These are phyloP conservation scores for Arabidopsis lyrata DNA, from an alignment of 441 rosid species.

Conservation along the genomic window DNA sequence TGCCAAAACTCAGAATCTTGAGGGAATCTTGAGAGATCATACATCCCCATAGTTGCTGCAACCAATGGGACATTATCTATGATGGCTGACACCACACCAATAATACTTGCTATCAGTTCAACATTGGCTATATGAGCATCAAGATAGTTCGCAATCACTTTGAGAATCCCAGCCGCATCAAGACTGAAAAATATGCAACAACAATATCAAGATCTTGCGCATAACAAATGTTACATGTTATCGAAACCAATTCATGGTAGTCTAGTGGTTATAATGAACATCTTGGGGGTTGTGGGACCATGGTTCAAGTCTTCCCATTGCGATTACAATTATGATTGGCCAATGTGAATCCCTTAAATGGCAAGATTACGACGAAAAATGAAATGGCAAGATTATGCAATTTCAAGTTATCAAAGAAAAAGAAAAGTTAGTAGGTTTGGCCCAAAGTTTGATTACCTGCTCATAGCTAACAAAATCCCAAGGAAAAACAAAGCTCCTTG, in stretches of 20 bases:
- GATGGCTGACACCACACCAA: constrained; percentile 82
- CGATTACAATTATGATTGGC: too few species aligned
- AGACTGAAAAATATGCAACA: constrained; percentile 51
- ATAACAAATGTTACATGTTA: too few species aligned
- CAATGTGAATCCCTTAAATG: too few species aligned
- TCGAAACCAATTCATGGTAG: too few species aligned
- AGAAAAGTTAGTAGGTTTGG: too few species aligned
- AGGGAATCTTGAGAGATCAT: constrained; percentile 77
- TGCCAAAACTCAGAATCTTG: constrained; percentile 93
- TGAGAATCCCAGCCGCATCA: constrained; percentile 92
- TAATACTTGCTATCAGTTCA: constrained; percentile 77
- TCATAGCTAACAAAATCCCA: constrained; percentile 83
- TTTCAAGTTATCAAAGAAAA: too few species aligned
- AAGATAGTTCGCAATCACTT: constrained; percentile 84
- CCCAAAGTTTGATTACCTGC: constrained; percentile 56
- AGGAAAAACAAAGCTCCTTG: constrained; percentile 93
- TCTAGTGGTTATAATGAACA: too few species aligned
- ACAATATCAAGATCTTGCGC: too few species aligned
- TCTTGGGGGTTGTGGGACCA: too few species aligned
- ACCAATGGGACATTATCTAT: constrained; percentile 91
- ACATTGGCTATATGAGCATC: constrained; percentile 73
- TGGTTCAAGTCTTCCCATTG: too few species aligned
- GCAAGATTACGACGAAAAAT: too few species aligned
- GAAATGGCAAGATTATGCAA: too few species aligned
- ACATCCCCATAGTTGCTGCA: constrained; percentile 98